Conservation (phyloP, 2,329 filamentous ascomycete species). For the Trichoderma afroharzianum region DNA sequence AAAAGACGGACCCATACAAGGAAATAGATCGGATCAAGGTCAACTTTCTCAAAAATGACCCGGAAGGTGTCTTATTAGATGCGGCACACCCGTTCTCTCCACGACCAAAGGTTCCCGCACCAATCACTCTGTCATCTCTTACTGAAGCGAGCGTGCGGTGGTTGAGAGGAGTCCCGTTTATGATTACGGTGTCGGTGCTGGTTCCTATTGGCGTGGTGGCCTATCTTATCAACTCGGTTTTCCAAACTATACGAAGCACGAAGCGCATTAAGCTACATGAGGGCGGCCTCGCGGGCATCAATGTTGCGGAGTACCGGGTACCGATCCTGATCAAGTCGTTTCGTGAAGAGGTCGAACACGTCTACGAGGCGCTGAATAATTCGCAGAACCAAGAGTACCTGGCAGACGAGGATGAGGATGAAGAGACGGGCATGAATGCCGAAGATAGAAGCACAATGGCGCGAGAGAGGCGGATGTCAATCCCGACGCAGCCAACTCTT, state of each 20-base stretch:
- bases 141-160: slow-evolving; percentile 32
- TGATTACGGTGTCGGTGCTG: slow-evolving; percentile 63
- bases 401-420: slow-evolving; percentile 48
- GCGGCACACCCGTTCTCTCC: slow-evolving; percentile 56
- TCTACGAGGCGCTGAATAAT: slow-evolving; percentile 69
- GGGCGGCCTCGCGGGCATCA: slow-evolving; percentile 62
- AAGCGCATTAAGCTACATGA: slow-evolving; percentile 75
- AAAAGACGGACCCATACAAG: slow-evolving; percentile 72
- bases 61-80: slow-evolving; percentile 73
- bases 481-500: slow-evolving; percentile 61
- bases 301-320: slow-evolving; percentile 68
- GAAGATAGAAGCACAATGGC: slow-evolving; percentile 41
- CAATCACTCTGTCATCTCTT: slow-evolving; percentile 31
- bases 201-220: slow-evolving; percentile 68
- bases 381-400: slow-evolving; percentile 70
- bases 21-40: slow-evolving; percentile 64
- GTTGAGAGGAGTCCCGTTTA: slow-evolving; percentile 57
- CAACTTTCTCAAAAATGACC: slow-evolving; percentile 68
- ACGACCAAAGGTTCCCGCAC: slow-evolving; percentile 33
- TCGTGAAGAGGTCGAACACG: slow-evolving; percentile 71
- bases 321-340: slow-evolving; percentile 74
- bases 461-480: slow-evolving; percentile 40
- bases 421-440: slow-evolving; percentile 32
- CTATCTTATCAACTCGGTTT: slow-evolving; percentile 70
- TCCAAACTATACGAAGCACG: slow-evolving; percentile 73